Percentiles rank a stretch among this genome's conserved stretches.
These are phyloP conservation scores for Lepiota brunneoincarnata DNA, from an alignment of 768 basidiomycete species.

Conservation along the genomic window DNA sequence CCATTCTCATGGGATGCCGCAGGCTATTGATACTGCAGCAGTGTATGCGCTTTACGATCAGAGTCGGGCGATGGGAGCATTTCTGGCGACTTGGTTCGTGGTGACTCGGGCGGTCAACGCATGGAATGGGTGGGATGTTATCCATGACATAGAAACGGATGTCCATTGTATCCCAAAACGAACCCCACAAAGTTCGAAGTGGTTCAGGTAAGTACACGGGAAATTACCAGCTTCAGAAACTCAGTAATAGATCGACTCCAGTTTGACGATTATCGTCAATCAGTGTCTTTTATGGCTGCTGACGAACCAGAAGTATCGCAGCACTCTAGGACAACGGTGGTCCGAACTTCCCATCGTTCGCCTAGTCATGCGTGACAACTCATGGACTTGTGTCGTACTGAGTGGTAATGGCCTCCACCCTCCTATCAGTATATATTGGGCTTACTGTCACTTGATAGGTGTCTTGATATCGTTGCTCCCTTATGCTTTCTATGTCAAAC, in stretches of 20 bases:
- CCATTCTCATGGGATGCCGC: too few relatives aligned
- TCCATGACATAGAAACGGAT: neutral
- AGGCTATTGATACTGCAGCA: neutral
- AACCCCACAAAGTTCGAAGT: slow-evolving; percentile 1
- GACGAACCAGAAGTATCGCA: neutral
- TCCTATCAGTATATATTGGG: too few relatives aligned
- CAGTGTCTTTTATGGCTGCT: neutral
- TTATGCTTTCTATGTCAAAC: neutral
- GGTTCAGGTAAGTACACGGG: neutral
- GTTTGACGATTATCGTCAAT: neutral
- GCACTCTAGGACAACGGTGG: neutral
- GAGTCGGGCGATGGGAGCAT: neutral
- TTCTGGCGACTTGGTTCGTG: neutral
- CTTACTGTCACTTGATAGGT: neutral
- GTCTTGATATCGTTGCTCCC: neutral
- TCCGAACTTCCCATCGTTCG: neutral
- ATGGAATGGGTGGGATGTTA: neutral
- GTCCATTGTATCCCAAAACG: neutral
- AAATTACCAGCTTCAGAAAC: neutral
- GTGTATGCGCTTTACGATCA: slow-evolving; percentile 2
- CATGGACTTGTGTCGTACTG: neutral
- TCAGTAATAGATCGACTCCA: neutral
- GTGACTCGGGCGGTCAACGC: neutral
- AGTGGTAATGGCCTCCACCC: neutral
- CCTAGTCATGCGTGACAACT: neutral